These are phyloP conservation scores for Aspergillus clavatus DNA, from an alignment of 2,329 filamentous ascomycete species.

Conservation along the genomic window DNA sequence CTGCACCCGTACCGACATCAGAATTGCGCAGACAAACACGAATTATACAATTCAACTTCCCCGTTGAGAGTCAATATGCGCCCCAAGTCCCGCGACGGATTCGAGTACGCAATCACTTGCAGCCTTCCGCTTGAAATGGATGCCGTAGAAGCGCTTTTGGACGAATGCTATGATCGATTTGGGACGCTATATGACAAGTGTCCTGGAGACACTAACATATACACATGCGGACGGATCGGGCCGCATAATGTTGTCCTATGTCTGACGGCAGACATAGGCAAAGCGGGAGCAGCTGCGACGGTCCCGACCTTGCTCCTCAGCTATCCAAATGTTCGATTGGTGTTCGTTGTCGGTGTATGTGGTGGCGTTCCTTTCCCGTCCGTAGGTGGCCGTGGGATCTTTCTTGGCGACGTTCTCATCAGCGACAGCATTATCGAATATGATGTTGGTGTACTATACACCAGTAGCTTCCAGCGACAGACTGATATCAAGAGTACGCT, in stretches of 20 bases:
- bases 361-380: slow-evolving; percentile 1
- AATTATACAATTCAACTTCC: no score
- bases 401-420: slow-evolving; percentile 16
- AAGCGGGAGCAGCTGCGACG: background rate
- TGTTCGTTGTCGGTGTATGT: slow-evolving; percentile 5
- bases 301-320: background rate
- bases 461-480: slow-evolving; percentile 18
- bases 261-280: background rate
- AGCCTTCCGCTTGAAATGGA: slow-evolving; percentile 1
- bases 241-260: slow-evolving; percentile 6
- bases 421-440: slow-evolving; percentile 24
- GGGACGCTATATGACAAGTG: background rate
- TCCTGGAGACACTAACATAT: background rate
- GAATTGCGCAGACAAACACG: no score
- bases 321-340: slow-evolving; percentile 2
- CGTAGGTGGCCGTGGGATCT: background rate
- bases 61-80: no score
- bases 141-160: slow-evolving; percentile 4
- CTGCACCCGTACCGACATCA: no score
- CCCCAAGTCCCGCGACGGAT: slow-evolving; percentile 5
- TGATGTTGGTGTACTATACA: slow-evolving; percentile 26
- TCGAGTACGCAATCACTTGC: slow-evolving; percentile 5
- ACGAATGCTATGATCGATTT: slow-evolving; percentile 1
- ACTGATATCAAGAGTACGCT: slow-evolving; percentile 4
- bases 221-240: slow-evolving; percentile 1